These are phyloP conservation scores for Apiospora aurea DNA, from an alignment of 2,329 filamentous ascomycete genomes.

Conservation along the genomic window DNA sequence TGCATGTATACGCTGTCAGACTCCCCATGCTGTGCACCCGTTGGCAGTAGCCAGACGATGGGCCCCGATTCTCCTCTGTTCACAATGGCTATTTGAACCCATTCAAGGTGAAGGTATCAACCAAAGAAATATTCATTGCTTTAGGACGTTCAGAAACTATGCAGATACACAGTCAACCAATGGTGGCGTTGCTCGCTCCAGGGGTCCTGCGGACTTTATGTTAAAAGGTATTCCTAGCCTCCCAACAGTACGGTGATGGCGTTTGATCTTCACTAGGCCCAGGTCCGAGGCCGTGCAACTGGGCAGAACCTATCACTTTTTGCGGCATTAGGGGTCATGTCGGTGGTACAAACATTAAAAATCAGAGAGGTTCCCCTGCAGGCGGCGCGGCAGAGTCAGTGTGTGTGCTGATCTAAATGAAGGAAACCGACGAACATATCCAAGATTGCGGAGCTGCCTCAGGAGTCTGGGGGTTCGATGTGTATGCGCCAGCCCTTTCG, in stretches of 20 bases:
- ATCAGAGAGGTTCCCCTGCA: neutral
- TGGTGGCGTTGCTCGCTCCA: neutral
- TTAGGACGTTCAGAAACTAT: neutral
- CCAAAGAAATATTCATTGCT: neutral
- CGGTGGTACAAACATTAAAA: neutral
- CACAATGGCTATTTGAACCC: neutral
- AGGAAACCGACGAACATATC: neutral
- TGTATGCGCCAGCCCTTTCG: neutral
- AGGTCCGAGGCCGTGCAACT: conserved; percentile 7
- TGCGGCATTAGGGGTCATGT: conserved; percentile 1
- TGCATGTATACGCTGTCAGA: neutral
- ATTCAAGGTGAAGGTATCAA: neutral
- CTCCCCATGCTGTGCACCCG: neutral
- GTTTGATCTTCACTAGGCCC: conserved; percentile 10
- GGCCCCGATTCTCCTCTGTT: neutral
- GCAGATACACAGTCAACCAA: neutral
- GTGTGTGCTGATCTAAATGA: conserved; percentile 14
- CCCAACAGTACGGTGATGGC: conserved; percentile 1
- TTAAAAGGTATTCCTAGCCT: neutral
- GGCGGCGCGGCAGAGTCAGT: neutral
- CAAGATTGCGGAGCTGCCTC: conserved; percentile 9
- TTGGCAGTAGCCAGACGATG: neutral
- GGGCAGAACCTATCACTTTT: neutral
- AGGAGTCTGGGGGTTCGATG: neutral
- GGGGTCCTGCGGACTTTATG: conserved; percentile 5